Evolutionary conservation across 305 asterid species (phyloP), one percentile per base, ranked within the genome.

Genomic region (Fraxinus platypoda): DNA sequence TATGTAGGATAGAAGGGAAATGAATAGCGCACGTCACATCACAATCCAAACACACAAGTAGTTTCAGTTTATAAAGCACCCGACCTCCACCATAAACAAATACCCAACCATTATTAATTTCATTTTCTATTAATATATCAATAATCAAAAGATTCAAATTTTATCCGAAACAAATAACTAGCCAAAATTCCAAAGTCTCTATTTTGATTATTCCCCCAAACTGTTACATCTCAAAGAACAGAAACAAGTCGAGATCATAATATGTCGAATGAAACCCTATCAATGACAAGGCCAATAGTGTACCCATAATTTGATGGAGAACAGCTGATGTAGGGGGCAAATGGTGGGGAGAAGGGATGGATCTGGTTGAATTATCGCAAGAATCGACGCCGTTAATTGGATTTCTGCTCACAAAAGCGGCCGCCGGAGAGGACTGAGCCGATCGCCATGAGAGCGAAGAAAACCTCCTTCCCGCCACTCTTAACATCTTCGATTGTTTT

Each of bases 381-480:
- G 38, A 73, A 78, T 74, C 85, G 52, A 30, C 8, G 23, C 25
- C 71, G 81, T 54, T 57, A 35, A 66, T 70, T 9, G 72, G 74
- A 31, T 59, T 35, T 19, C 26, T 6, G 80, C 73, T 17, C 25
- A 41, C 5, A 31, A 30, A 37, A 23, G 43, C 43, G 23, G 76
- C 76, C 23, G 83, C 83, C 35, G 83, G 28, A 31, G 87, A 81
- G 23, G 84, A 43, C 66, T 64, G 84, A n/a, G 83, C 12, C 33
- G 84, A 79, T 34, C 82, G 68, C 81, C 82, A 81, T 15, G 82
- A 12, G n/a, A 77, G 68, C 76, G 76, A 57, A 74, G 83, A 85
- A 17, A 81, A 41, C 87, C 85, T 85, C 70, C 85, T 85, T 79
- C 83, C 85, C 15, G 83, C 78, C 23, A 81, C 52, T 79, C 85